Conservation (phyloP, 371 early-diverging fungal species). For the Basidiobolus meristosporus region DNA sequence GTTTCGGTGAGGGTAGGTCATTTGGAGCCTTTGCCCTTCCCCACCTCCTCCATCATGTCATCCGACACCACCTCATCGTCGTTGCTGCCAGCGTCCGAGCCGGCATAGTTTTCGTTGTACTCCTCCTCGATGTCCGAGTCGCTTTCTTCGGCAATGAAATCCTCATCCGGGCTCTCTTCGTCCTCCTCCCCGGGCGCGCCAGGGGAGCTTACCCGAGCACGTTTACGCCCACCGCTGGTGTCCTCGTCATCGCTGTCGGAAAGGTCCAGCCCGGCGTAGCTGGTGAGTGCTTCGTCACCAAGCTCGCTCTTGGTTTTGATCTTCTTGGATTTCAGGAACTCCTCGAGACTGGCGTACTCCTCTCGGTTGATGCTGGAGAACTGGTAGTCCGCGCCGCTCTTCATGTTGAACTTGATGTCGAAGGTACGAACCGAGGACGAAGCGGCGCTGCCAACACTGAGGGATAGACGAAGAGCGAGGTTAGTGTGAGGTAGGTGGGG, state of each 20-base stretch:
- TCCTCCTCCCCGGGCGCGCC: conserved; percentile 5
- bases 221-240: background rate
- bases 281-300: conserved; percentile 28
- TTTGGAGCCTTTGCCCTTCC: no score
- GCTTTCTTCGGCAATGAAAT: conserved; percentile 3
- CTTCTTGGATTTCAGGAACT: conserved; percentile 60
- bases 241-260: conserved; percentile 6
- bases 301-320: conserved; percentile 49
- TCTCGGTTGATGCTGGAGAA: conserved; percentile 79
- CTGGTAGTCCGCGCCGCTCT: conserved; percentile 52
- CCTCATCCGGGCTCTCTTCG: conserved; percentile 16
- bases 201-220: background rate
- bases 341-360: conserved; percentile 67
- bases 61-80: no score
- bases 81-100: no score
- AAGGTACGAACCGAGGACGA: conserved; percentile 57
- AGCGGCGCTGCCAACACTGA: conserved; percentile 47
- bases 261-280: conserved; percentile 3
- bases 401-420: conserved; percentile 82
- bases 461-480: background rate
- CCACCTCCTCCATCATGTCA: no score
- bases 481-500: no score
- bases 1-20: no score
- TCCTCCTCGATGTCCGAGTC: no score
- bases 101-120: no score